Conservation (phyloP, 2,329 filamentous ascomycete species). For the Fusarium chaquense region DNA sequence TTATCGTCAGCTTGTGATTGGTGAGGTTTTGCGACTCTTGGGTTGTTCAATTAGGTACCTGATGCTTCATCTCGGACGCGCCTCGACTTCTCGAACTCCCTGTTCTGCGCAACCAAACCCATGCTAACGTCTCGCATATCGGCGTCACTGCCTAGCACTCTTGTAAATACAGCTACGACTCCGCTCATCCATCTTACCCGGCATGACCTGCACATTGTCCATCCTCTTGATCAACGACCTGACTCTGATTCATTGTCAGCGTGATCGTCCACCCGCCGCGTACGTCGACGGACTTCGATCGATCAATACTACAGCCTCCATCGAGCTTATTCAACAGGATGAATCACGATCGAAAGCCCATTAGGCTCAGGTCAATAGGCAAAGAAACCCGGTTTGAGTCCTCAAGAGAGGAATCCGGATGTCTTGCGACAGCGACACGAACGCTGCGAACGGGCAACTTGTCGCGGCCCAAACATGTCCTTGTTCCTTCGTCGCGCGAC, state of each 20-base stretch:
- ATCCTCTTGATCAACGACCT: background rate
- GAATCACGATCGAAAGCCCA: background rate
- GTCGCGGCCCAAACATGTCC: background rate
- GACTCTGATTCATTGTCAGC: background rate
- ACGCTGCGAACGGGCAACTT: background rate
- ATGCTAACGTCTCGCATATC: too few species aligned
- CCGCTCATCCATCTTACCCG: background rate
- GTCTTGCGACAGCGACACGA: background rate
- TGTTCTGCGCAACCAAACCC: background rate
- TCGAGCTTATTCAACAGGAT: rapidly evolving
- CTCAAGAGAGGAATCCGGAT: background rate
- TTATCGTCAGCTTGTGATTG: background rate
- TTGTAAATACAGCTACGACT: background rate
- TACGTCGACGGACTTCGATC: background rate
- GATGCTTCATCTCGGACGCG: background rate
- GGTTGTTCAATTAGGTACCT: background rate
- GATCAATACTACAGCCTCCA: background rate
- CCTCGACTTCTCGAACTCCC: background rate
- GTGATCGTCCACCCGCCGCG: background rate
- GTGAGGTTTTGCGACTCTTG: background rate
- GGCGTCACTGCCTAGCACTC: background rate
- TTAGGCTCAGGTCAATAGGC: background rate
- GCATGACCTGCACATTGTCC: background rate
- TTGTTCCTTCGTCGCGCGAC: background rate
- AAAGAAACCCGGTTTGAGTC: background rate